phyloP scores from a whole-genome alignment of 1,284 basidiomycete species.

The Fomitiporia mediterranea region DNA sequence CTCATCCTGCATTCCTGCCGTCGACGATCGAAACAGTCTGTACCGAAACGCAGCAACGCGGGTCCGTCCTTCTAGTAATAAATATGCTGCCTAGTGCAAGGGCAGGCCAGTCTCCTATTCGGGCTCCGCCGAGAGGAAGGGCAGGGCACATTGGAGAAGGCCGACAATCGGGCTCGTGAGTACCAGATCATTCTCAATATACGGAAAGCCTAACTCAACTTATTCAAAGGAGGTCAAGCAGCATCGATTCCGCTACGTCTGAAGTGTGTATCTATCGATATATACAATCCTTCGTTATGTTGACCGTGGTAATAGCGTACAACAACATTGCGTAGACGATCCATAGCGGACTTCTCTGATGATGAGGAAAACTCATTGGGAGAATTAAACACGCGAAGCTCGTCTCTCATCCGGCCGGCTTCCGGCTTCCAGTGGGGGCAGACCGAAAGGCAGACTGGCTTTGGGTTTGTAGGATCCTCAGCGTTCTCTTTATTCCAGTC shows the following conservation, averaged over 20 bases:
- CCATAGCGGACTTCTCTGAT: background rate
- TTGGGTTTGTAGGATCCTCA: background rate
- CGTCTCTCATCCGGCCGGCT: background rate
- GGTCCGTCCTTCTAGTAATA: too few species aligned
- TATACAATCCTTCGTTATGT: background rate
- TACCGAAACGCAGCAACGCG: too few species aligned
- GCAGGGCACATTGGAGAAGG: conserved; percentile 6
- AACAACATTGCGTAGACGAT: background rate
- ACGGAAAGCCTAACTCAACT: background rate
- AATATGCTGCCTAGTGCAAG: background rate
- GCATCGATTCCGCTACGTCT: background rate
- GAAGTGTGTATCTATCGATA: background rate
- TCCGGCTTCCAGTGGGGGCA: background rate
- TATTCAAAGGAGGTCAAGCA: conserved; percentile 10
- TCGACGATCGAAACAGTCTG: too few species aligned
- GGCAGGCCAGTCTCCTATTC: background rate
- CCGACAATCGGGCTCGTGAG: conserved; percentile 7
- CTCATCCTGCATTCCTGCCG: too few species aligned
- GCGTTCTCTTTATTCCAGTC: background rate
- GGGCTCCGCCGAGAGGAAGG: background rate
- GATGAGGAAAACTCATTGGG: background rate
- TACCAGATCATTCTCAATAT: background rate
- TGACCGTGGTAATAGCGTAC: background rate
- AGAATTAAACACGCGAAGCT: background rate
- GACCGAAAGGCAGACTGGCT: background rate